Percentiles rank a stretch among this genome's conserved stretches.
Conservation (phyloP, 306 rosid genomes). For the Benincasa hispida region DNA sequence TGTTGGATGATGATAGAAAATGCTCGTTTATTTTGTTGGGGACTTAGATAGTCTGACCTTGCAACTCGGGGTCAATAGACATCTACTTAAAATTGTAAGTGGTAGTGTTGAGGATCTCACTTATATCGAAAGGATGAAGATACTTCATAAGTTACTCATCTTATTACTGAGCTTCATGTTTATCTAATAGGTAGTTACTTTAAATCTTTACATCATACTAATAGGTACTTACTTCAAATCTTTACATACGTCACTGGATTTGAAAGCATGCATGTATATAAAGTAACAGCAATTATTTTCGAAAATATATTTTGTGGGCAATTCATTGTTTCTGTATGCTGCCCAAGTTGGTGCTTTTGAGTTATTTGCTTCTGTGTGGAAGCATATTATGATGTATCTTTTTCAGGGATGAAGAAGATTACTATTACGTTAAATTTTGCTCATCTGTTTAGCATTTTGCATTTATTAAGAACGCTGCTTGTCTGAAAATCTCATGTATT, state of each 20-base stretch:
- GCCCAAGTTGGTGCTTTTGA: neutral
- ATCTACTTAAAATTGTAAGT: neutral
- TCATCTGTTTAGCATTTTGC: neutral
- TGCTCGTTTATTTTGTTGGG: neutral
- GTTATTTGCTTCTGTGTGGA: neutral
- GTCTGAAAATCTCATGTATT: slow-evolving; percentile 7
- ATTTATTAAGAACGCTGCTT: neutral
- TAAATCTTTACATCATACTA: neutral
- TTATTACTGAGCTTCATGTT: too few relatives aligned
- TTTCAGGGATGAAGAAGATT: too few relatives aligned
- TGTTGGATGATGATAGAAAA: neutral
- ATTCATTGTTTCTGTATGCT: neutral
- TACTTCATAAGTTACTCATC: too few relatives aligned
- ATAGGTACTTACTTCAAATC: neutral
- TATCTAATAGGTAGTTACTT: neutral
- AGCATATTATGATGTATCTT: neutral
- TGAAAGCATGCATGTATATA: neutral
- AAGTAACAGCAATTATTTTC: neutral
- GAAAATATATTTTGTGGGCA: neutral
- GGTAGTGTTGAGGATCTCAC: neutral
- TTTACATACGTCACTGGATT: neutral
- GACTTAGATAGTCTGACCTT: neutral
- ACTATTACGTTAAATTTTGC: too few relatives aligned
- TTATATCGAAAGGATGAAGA: too few relatives aligned
- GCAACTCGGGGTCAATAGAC: neutral